Evolutionary conservation across 2,329 filamentous ascomycete species (phyloP).

Genomic region (Leptographium flavum): DNA sequence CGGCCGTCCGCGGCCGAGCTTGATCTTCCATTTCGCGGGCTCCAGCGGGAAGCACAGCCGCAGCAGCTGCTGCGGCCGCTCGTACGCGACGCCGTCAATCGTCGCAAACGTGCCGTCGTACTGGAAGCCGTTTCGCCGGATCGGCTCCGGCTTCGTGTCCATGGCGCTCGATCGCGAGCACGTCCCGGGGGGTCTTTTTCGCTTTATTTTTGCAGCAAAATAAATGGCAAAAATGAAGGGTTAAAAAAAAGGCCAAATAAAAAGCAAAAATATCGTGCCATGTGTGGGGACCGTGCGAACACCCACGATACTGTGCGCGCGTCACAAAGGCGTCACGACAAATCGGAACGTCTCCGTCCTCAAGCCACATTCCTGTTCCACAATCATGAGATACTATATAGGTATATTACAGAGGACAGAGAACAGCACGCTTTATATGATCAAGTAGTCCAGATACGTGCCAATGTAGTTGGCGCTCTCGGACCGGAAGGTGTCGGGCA

Average conservation of each 20-base stretch:
- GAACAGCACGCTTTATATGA: no score
- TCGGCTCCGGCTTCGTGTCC: conserved; percentile 10
- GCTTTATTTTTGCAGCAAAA: conserved; percentile 6
- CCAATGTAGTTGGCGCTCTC: conserved; percentile 13
- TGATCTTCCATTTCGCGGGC: conserved; percentile 13
- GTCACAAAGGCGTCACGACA: no score
- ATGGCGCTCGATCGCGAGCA: neutral
- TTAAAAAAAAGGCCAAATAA: neutral
- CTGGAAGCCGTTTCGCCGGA: conserved; percentile 18
- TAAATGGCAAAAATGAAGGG: neutral
- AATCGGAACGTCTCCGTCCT: no score
- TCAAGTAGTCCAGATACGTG: neutral
- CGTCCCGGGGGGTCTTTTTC: neutral
- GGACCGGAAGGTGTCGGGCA: conserved; percentile 17
- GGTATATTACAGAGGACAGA: no score
- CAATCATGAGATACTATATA: no score
- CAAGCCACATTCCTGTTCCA: no score
- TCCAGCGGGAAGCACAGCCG: conserved; percentile 12
- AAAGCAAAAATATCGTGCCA: neutral
- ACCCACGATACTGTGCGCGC: no score
- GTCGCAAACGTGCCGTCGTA: conserved; percentile 15
- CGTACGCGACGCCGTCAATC: conserved; percentile 12
- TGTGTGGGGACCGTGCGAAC: no score
- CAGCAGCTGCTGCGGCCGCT: conserved; percentile 12
- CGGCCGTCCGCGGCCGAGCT: conserved; percentile 12